phyloP scores from a whole-genome alignment of 768 basidiomycete species.

The Leucosporidium yakuticum region DNA sequence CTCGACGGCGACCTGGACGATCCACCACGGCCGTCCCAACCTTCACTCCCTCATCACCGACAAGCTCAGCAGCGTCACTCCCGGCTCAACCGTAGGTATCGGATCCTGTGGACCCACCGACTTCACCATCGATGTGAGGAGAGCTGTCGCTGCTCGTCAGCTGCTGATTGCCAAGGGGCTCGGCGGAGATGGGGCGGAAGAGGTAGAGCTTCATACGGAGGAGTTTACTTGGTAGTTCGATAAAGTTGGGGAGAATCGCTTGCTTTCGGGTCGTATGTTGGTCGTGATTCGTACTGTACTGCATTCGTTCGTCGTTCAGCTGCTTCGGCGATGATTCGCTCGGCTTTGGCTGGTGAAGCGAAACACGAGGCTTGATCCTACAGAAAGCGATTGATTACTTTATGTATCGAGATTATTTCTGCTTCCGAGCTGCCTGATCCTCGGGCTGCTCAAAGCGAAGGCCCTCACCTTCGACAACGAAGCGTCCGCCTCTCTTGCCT shows the following conservation, averaged over 20 bases:
- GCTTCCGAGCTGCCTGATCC: no score
- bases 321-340: no score
- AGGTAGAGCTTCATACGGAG: constrained; percentile 29
- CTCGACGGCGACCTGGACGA: constrained; percentile 5
- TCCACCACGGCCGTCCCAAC: not conserved
- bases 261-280: no score
- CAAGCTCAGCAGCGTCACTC: not conserved
- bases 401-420: no score
- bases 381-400: no score
- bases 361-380: no score
- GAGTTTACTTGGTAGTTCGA: constrained; percentile 23
- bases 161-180: constrained; percentile 1
- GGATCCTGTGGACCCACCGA: constrained; percentile 14
- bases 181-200: not conserved
- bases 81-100: constrained; percentile 14
- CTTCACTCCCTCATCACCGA: not conserved
- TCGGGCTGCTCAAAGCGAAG: no score
- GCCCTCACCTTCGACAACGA: no score
- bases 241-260: no score
- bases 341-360: no score
- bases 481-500: not conserved
- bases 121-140: constrained; percentile 18
- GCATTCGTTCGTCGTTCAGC: no score
- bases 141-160: constrained; percentile 19
- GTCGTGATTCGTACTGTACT: no score